phyloP scores from a whole-genome alignment of 2,329 filamentous ascomycete species.

The Penicillium sp. region DNA sequence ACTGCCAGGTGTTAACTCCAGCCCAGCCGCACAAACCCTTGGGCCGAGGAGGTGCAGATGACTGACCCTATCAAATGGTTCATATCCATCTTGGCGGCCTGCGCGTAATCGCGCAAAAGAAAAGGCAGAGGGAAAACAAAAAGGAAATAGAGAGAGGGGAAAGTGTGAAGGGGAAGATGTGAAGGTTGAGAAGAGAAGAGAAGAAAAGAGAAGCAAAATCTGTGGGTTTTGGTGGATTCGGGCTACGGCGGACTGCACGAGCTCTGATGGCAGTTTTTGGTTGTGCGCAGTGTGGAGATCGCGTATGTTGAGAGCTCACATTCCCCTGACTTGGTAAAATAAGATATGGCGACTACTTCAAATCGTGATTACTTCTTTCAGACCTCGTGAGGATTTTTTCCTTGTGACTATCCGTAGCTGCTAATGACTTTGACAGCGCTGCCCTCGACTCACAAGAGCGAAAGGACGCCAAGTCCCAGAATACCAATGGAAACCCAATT shows the following conservation, averaged over 20 bases:
- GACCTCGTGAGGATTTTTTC: conserved; percentile 62
- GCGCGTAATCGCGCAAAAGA: conserved; percentile 31
- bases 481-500: conserved; percentile 77
- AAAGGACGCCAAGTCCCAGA: conserved; percentile 69
- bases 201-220: conserved; percentile 26
- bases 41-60: conserved; percentile 25
- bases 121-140: conserved; percentile 12
- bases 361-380: conserved; percentile 86
- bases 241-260: conserved; percentile 31
- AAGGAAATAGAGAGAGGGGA: conserved; percentile 21
- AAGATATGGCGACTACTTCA: conserved; percentile 59
- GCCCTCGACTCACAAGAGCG: conserved; percentile 50
- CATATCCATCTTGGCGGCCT: conserved; percentile 43
- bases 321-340: background rate
- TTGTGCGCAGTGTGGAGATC: conserved; percentile 10
- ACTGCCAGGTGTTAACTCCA: conserved; percentile 49
- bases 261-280: conserved; percentile 29
- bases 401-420: conserved; percentile 2
- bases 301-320: conserved; percentile 7
- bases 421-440: conserved; percentile 36
- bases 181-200: conserved; percentile 22
- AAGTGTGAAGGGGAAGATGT: conserved; percentile 18
- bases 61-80: conserved; percentile 48
- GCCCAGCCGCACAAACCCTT: conserved; percentile 34
- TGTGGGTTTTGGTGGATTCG: conserved; percentile 30